phyloP scores from a whole-genome alignment of 2,329 filamentous ascomycete genomes.

The Epicoccum nigrum region DNA sequence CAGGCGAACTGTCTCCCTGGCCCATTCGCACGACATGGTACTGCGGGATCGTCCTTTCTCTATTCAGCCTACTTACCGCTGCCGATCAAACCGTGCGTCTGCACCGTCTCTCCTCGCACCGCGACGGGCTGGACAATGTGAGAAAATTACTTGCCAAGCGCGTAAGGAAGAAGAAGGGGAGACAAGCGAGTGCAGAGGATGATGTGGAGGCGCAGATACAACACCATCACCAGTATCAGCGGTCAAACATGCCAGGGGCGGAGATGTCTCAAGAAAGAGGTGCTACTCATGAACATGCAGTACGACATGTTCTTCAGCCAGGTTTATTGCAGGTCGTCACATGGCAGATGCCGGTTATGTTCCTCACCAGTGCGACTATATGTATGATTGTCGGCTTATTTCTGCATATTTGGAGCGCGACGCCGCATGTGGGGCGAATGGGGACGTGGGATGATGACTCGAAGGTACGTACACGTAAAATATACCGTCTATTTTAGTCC shows the following conservation, averaged over 20 bases:
- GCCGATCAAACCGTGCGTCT: constrained; percentile 52
- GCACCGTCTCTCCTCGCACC: constrained; percentile 51
- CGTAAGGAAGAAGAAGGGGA: constrained; percentile 16
- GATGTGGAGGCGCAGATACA: neutral
- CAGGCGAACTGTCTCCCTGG: constrained; percentile 49
- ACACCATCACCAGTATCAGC: too few species aligned
- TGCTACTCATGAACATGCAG: too few species aligned
- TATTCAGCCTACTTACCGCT: constrained; percentile 57
- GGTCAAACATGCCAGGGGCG: too few species aligned
- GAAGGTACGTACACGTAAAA: constrained; percentile 31
- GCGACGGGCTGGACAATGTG: constrained; percentile 46
- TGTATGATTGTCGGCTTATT: constrained; percentile 49
- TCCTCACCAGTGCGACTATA: constrained; percentile 40
- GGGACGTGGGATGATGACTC: constrained; percentile 38
- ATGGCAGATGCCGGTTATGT: constrained; percentile 49
- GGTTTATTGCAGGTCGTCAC: constrained; percentile 40
- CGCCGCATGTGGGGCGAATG: constrained; percentile 25
- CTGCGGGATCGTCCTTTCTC: constrained; percentile 54
- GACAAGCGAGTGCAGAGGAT: neutral
- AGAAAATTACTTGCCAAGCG: constrained; percentile 39
- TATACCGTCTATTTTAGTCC: too few species aligned
- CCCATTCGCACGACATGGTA: constrained; percentile 51
- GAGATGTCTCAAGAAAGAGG: too few species aligned
- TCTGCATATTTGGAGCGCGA: constrained; percentile 46
- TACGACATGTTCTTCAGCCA: constrained; percentile 22